Percentiles rank a stretch among this genome's conserved stretches.
Conservation (phyloP, 148 eudicot species). For the Persicaria maculosa region DNA sequence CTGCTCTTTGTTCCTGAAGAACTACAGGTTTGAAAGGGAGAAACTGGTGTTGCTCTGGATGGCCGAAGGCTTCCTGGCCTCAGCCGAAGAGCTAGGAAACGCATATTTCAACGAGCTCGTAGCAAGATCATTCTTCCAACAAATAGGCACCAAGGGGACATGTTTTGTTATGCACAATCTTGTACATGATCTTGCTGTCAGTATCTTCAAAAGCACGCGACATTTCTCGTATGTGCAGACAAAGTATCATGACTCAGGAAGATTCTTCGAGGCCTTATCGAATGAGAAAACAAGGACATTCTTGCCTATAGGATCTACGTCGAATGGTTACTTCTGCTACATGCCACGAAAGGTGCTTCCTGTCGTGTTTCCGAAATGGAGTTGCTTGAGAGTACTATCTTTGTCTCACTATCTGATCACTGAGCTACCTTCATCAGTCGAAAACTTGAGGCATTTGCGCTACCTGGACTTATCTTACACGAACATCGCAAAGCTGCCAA, state of each 20-base stretch:
- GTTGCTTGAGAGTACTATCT: constrained; percentile 15
- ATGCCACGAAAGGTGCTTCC: constrained; percentile 3
- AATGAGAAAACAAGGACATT: constrained; percentile 17
- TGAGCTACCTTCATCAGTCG: neutral
- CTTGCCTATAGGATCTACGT: constrained; percentile 9
- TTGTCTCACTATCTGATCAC: constrained; percentile 1
- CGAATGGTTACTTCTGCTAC: neutral
- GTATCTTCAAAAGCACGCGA: constrained; percentile 3
- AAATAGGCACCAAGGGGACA: neutral
- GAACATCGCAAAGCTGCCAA: constrained; percentile 1
- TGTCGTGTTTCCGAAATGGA: neutral
- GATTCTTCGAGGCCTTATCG: neutral
- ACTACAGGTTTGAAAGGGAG: constrained; percentile 19
- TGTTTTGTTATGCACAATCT: constrained; percentile 20
- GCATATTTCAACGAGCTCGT: constrained; percentile 19
- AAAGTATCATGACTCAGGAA: neutral
- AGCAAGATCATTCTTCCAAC: constrained; percentile 25
- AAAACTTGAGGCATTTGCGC: constrained; percentile 14
- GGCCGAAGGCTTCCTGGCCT: constrained; percentile 25
- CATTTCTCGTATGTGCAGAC: constrained; percentile 13
- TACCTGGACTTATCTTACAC: constrained; percentile 17
- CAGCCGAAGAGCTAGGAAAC: constrained; percentile 18
- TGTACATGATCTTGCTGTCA: constrained; percentile 20
- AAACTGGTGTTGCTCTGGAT: constrained; percentile 26
- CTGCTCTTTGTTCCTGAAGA: constrained; percentile 28